These are phyloP conservation scores for Rhynchosporium secalis DNA, from an alignment of 2,329 filamentous ascomycete species.

Conservation along the genomic window DNA sequence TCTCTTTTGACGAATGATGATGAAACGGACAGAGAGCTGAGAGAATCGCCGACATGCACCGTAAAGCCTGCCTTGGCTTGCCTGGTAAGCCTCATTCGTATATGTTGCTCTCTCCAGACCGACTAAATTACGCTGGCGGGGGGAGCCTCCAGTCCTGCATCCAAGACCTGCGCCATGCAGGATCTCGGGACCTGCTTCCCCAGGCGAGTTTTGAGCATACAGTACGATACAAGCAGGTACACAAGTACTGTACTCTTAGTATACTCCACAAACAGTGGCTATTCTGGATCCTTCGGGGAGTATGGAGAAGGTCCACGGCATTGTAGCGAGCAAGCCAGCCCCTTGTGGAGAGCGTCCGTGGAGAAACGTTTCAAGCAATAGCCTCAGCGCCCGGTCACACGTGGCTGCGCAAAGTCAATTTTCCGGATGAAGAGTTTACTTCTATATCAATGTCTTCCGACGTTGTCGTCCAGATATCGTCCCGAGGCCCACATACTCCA, in stretches of 20 bases:
- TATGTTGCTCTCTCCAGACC: background rate
- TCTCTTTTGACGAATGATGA: no score
- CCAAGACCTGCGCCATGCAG: constrained; percentile 4
- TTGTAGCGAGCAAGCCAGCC: background rate
- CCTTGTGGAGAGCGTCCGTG: background rate
- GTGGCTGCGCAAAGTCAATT: background rate
- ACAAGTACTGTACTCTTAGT: no score
- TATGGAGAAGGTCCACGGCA: constrained; percentile 2
- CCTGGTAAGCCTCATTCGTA: background rate
- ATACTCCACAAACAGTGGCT: background rate
- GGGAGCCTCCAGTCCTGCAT: constrained; percentile 1
- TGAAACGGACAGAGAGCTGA: no score
- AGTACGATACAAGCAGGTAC: background rate
- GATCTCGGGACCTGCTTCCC: constrained; percentile 2
- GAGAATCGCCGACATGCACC: no score
- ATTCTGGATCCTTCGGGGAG: background rate
- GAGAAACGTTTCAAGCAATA: background rate
- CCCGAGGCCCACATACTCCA: no score
- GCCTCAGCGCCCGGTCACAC: background rate
- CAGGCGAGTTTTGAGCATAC: background rate
- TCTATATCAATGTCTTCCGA: background rate
- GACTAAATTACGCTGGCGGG: background rate
- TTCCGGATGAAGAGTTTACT: background rate
- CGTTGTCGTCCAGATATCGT: no score
- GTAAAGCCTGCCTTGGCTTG: no score